Percentiles rank a stretch among this genome's conserved stretches.
phyloP scores from a whole-genome alignment of 495 filamentous ascomycete species.

The Recurvomyces mirabilis region DNA sequence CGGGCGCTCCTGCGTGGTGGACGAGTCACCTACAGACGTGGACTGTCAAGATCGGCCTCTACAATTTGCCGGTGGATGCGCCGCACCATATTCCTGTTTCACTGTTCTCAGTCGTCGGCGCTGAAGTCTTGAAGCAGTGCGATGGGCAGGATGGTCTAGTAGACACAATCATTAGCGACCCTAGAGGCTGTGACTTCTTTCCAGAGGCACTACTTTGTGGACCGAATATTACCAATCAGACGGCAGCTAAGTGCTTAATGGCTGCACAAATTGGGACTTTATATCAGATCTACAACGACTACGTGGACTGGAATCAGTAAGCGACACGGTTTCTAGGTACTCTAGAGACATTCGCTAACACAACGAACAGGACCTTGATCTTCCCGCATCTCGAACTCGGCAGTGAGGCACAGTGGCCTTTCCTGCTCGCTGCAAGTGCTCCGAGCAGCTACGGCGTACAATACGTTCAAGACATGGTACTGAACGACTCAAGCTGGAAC shows the following conservation, averaged over 20 bases:
- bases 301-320: constrained; percentile 37
- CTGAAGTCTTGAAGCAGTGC: constrained; percentile 54
- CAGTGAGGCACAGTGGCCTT: constrained; percentile 34
- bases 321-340: background rate
- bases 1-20: constrained; percentile 46
- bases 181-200: constrained; percentile 46
- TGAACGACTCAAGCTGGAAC: constrained; percentile 33
- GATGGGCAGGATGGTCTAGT: constrained; percentile 50
- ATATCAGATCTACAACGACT: constrained; percentile 43
- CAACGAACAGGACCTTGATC: constrained; percentile 29
- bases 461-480: constrained; percentile 36
- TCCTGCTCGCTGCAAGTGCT: constrained; percentile 24
- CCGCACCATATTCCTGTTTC: constrained; percentile 41
- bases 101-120: constrained; percentile 41
- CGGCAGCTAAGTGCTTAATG: constrained; percentile 41
- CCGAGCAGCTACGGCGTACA: constrained; percentile 34
- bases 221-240: constrained; percentile 20
- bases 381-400: constrained; percentile 42
- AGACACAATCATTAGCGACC: constrained; percentile 55
- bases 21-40: constrained; percentile 41
- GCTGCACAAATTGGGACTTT: constrained; percentile 44
- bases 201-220: constrained; percentile 43
- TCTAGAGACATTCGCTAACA: background rate
- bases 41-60: constrained; percentile 29
- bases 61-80: constrained; percentile 29